Conservation (phyloP, 176 grass and related monocot genomes). For the Carex littledalei region DNA sequence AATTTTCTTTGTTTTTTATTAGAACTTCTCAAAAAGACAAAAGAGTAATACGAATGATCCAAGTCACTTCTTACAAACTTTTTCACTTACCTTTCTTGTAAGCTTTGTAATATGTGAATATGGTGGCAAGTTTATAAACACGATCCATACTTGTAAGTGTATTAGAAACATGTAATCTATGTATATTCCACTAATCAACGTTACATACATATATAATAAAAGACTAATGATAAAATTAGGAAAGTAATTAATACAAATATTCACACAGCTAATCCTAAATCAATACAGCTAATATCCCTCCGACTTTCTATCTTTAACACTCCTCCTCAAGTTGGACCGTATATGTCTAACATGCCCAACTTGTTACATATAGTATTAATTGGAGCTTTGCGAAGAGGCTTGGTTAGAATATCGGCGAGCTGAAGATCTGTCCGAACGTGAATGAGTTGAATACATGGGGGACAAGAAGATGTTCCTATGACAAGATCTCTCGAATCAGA, state of each 20-base stretch:
- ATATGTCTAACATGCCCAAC: neutral
- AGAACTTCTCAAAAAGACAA: constrained; percentile 7
- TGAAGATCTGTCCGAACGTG: neutral
- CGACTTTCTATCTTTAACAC: too few relatives aligned
- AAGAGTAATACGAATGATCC: constrained; percentile 25
- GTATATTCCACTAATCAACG: too few relatives aligned
- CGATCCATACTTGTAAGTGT: neutral
- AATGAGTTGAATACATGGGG: too few relatives aligned
- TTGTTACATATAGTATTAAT: neutral
- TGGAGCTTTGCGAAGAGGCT: neutral
- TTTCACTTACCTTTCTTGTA: neutral
- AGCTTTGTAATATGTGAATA: constrained; percentile 5
- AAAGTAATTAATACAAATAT: too few relatives aligned
- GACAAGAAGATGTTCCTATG: too few relatives aligned
- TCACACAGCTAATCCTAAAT: too few relatives aligned
- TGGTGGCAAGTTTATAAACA: neutral
- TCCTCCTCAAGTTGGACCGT: too few relatives aligned
- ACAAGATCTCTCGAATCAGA: neutral
- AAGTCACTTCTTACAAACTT: constrained; percentile 11
- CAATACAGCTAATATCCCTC: too few relatives aligned
- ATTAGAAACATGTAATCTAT: too few relatives aligned
- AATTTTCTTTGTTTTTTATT: neutral
- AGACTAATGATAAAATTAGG: too few relatives aligned
- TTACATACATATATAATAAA: too few relatives aligned
- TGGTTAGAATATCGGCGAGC: neutral